Base-by-base conservation (phyloP, 768 basidiomycete genomes). In the Hemileccinum impolitum region DNA sequence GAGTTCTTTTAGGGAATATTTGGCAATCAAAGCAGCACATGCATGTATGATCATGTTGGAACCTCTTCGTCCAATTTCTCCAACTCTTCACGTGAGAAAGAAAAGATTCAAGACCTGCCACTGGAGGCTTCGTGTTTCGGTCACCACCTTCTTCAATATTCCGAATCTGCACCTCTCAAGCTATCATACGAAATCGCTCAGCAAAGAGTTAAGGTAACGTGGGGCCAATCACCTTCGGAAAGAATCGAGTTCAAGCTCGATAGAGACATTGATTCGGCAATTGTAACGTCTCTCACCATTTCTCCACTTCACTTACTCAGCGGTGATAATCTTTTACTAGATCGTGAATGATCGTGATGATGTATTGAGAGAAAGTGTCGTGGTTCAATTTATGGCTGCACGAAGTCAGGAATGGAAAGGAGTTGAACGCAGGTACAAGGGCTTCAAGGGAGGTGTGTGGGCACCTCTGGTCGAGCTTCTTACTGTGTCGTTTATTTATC, bases 121-220 rank as follows among this genome's bases (percentile, higher is more conserved):
- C 45, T 68, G 30, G 13, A 37, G 9, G 68, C 64, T 5, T 68
- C 58, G 60, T 68, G 53, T 44, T 48, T 70, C 5, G 66, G 66
- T 32, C 49, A 47, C 3, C 57, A 55, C 17, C 40, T 39, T 34
- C 57, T 66, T 40, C 23, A 15, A 39, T 47, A 55, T 42, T 47
- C 54, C 34, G 50, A 40, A 6, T 30, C 48, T 18, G n/a, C 49
- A 8, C 53, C 59, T 30, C 43, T 56, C 4, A 26, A 40, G 15
- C 51, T 66, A 13, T 5, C 6, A 26, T 66, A 66, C 28, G 50
- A 58, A 18, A 4, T 3, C 23, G 2, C 28, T 9, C 38, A 0
- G 26, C 45, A 51, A 9, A 49, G 8, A 26, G 42, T 66, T 28
- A 49, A 9, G 28, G 39, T 66, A 36, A 35, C 17, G 1, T 45